Base-by-base conservation (phyloP, 2,329 filamentous ascomycete genomes). In the Nemania bipapillata region DNA sequence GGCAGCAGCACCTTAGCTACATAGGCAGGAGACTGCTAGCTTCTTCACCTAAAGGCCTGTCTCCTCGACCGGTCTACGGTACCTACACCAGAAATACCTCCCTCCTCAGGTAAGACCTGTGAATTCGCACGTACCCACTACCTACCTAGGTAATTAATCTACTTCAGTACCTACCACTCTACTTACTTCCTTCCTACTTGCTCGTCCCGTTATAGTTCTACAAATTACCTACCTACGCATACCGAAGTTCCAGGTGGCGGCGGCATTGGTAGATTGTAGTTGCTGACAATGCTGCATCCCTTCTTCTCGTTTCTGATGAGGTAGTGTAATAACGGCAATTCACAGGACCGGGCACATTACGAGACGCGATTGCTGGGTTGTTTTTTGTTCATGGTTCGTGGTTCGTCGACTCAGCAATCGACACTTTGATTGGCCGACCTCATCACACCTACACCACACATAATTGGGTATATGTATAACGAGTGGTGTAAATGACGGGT, bases 401-500 rank as follows among this genome's bases (percentile, higher is more conserved):
- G 60, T 49, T 40, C 37, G 50, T 55, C 50, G 24, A 59, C 57
- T 37, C 63, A 26, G 47, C 66, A 52, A 63, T 65, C 50, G 28
- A 24, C 9, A n/a, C 50, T 30, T 55, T 65, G 62, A 65, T 68
- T 65, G 64, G 68, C 68, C 26, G 50, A 54, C 24, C 6, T 15
- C 35, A 58, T 47, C 28, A 45, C 66, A 71, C 42, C 32, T 57
- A 62, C 30, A 32, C 30, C 30, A 32, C 30, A 32, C 30, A 32
- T 32, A 32, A 32, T 70, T 67, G 53, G 66, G 66, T 60, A 56
- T 55, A 45, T 63, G 47, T 42, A 57, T 22, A 69, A 47, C 54
- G 57, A 53, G 67, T 66, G 57, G 49, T 61, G 59, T 66, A 71
- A 71, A 73, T 71, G 69, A 70, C 70, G 54, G 68, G 63, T 52